A percentile compares a stretch with the other conserved stretches of the same genome.
Conservation (phyloP, 495 filamentous ascomycete species). For the Penicillium chermesinum region DNA sequence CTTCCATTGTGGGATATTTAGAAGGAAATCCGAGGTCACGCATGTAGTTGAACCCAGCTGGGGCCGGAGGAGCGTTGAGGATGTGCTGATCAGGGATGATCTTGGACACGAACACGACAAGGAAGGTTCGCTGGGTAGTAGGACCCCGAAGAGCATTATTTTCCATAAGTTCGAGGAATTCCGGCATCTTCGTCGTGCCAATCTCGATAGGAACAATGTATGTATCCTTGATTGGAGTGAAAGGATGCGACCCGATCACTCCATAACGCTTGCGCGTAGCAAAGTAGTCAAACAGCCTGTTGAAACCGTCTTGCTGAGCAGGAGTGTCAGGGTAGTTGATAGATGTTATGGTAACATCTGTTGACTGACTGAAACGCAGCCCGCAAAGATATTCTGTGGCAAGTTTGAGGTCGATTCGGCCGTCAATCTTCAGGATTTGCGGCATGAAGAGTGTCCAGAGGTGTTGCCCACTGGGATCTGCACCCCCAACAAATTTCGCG, state of each 20-base stretch:
- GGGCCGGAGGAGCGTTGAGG: too few species aligned
- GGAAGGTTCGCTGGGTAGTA: slow-evolving; percentile 62
- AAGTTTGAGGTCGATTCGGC: slow-evolving; percentile 72
- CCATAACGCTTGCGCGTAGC: slow-evolving; percentile 70
- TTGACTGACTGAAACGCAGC: slow-evolving; percentile 63
- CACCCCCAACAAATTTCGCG: slow-evolving; percentile 82
- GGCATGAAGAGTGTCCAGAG: slow-evolving; percentile 71
- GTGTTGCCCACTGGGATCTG: slow-evolving; percentile 53
- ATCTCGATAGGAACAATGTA: slow-evolving; percentile 72
- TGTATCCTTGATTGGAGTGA: slow-evolving; percentile 66
- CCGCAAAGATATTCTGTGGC: slow-evolving; percentile 87
- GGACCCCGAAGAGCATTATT: slow-evolving; percentile 58
- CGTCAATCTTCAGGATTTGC: slow-evolving; percentile 64
- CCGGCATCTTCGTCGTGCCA: slow-evolving; percentile 52
- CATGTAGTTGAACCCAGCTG: too few species aligned
- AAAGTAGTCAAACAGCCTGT: slow-evolving; percentile 75
- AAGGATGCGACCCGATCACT: slow-evolving; percentile 66
- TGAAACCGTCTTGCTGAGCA: slow-evolving; percentile 51
- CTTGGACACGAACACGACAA: slow-evolving; percentile 72
- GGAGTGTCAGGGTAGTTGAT: slow-evolving; percentile 53
- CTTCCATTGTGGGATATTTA: too few species aligned
- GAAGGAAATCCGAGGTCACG: too few species aligned
- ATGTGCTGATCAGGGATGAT: slow-evolving; percentile 23
- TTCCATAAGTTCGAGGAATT: slow-evolving; percentile 72
- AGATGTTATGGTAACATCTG: slow-evolving; percentile 67